Evolutionary conservation across 192 early-diverging fungal species (phyloP), one percentile per base, ranked within the genome.

Genomic region (Diversispora eburnea): DNA sequence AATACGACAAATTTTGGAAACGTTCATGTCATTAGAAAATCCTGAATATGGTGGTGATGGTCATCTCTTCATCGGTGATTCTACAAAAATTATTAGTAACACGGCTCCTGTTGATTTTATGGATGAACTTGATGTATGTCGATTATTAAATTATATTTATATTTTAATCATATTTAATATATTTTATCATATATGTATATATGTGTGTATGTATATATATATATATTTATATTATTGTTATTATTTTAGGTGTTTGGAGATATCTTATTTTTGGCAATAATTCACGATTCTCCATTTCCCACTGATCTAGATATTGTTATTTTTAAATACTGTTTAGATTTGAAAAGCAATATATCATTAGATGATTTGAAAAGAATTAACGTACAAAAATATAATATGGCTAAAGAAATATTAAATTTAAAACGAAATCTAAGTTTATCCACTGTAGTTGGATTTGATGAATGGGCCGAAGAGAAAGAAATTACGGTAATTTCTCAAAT

Each of bases 201-300:
- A n/a, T n/a, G n/a, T n/a, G n/a, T n/a, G n/a, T n/a, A n/a, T n/a
- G n/a, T n/a, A n/a, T n/a, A n/a, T n/a, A 4, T 13, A 13, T 10
- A 10, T 54, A 13, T 51, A 12, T 51, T 8, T 51, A 51, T 0
- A 51, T 4, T 13, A 54, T 54, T 15, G 12, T 52, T 17, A 54
- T 54, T 54, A 8, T 4, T 51, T 54, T 54, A 54, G 51, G n/a
- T 54, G n/a, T 54, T 54, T 54, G 51, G 51, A 54, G 51, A 54
- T 54, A 54, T 54, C n/a, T 13, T 54, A 54, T 54, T 54, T 54
- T 54, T 54, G 51, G 51, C 51, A 54, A 54, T 54, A 9, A 54
- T 54, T 54, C 51, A 54, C n/a, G 51, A 54, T 13, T 10, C 51
- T 9, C 51, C 51, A 17, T 54, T 54, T 10, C 51, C 51, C n/a